Conservation (phyloP, 192 early-diverging fungal genomes). For the Coemansia sp. region DNA sequence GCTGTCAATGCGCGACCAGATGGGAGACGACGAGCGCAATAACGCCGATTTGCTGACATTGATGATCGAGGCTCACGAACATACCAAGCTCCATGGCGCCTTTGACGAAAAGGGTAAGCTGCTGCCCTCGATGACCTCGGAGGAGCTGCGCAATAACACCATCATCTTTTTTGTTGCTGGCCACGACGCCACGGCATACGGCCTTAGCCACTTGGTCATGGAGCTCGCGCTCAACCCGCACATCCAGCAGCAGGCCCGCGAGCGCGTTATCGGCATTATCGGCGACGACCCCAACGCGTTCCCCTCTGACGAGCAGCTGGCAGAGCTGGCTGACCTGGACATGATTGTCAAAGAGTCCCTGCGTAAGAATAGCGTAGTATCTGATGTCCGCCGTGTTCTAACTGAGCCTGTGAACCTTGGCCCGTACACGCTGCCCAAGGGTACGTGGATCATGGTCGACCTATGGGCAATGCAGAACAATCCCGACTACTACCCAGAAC, state of each 20-base stretch:
- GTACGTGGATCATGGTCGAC: constrained; percentile 58
- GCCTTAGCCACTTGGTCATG: constrained; percentile 46
- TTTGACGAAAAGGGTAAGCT: constrained; percentile 50
- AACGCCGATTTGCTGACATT: constrained; percentile 57
- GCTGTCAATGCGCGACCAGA: constrained; percentile 18
- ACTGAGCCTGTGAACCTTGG: constrained; percentile 55
- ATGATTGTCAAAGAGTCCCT: constrained; percentile 58
- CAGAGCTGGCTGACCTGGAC: constrained; percentile 52
- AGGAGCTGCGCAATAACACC: constrained; percentile 57
- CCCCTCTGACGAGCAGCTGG: constrained; percentile 58
- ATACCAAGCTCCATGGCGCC: constrained; percentile 43
- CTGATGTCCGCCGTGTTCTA: constrained; percentile 43
- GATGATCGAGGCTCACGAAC: constrained; percentile 59
- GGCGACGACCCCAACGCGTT: constrained; percentile 55
- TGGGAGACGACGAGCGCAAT: constrained; percentile 32
- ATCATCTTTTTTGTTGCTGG: constrained; percentile 63
- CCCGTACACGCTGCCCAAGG: constrained; percentile 56
- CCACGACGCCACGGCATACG: constrained; percentile 55
- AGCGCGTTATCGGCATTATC: constrained; percentile 42
- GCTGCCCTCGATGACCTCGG: constrained; percentile 44
- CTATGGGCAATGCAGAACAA: constrained; percentile 60
- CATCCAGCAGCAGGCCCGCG: constrained; percentile 47
- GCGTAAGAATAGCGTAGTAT: constrained; percentile 48
- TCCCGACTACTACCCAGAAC: constrained; percentile 51
- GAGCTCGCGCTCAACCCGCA: constrained; percentile 57